A percentile compares a stretch with the other conserved stretches of the same genome.
Evolutionary conservation across 768 basidiomycete species (phyloP).

Genomic region (Podaxis pistillaris): DNA sequence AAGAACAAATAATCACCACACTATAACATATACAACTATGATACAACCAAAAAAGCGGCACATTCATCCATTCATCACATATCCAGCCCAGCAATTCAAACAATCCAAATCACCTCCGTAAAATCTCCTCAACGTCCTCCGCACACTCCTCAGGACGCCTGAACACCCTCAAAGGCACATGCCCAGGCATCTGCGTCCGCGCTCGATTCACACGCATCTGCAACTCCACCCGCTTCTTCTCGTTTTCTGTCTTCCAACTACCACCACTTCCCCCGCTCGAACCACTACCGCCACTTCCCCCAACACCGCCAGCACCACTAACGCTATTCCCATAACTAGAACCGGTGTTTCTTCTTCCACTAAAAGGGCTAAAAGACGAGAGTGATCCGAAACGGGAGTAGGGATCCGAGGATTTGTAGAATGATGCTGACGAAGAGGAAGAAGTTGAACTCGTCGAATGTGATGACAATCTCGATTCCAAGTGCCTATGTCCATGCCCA

Average conservation of each 20-base stretch:
- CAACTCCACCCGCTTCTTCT: slow-evolving; percentile 54
- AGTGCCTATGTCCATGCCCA: background rate
- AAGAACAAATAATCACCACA: too few relatives aligned
- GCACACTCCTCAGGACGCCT: slow-evolving; percentile 66
- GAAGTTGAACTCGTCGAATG: slow-evolving; percentile 2
- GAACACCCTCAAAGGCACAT: slow-evolving; percentile 65
- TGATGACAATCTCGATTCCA: background rate
- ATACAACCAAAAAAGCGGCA: background rate
- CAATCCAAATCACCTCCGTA: slow-evolving; percentile 24
- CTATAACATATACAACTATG: background rate
- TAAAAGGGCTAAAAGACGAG: background rate
- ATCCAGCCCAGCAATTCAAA: background rate
- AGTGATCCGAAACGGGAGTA: background rate
- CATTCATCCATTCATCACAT: background rate
- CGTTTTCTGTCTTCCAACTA: slow-evolving; percentile 35
- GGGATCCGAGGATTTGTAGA: background rate
- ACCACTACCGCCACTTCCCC: background rate
- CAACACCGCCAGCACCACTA: background rate
- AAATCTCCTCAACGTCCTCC: slow-evolving; percentile 49
- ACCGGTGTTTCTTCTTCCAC: background rate
- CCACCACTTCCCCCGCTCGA: background rate
- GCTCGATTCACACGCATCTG: slow-evolving; percentile 67
- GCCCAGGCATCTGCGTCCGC: slow-evolving; percentile 52
- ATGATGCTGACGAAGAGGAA: background rate
- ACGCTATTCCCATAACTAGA: background rate